Evolutionary conservation across 371 early-diverging fungal species (phyloP).

Genomic region (Mucor saturninus): DNA sequence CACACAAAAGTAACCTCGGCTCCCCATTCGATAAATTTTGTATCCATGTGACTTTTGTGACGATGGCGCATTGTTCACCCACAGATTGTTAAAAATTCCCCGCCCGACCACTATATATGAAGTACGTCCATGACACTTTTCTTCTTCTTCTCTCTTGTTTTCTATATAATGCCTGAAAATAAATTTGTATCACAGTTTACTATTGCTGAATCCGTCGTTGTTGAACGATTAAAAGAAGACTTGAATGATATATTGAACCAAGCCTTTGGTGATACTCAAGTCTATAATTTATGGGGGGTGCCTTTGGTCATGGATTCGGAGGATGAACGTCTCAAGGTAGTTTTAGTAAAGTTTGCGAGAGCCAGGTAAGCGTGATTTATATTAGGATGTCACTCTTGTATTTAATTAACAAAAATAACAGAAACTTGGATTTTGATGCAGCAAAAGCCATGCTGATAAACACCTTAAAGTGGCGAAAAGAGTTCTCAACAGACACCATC

Average conservation of each 20-base stretch:
- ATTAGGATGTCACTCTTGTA: not conserved
- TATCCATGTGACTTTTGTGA: too few species aligned
- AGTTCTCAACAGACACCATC: slow-evolving; percentile 51
- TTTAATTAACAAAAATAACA: slow-evolving; percentile 4
- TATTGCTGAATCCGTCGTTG: slow-evolving; percentile 44
- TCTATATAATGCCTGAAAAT: slow-evolving; percentile 13
- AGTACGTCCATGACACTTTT: not conserved
- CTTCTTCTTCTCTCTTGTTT: slow-evolving; percentile 3
- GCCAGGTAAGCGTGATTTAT: slow-evolving; percentile 44
- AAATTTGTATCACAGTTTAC: slow-evolving; percentile 37
- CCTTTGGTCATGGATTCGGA: slow-evolving; percentile 44
- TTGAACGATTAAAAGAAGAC: slow-evolving; percentile 47
- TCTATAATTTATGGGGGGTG: slow-evolving; percentile 57
- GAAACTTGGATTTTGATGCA: slow-evolving; percentile 39
- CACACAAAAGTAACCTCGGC: too few species aligned
- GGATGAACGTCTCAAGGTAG: slow-evolving; percentile 60
- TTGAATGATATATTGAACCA: slow-evolving; percentile 51
- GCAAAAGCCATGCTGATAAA: slow-evolving; percentile 59
- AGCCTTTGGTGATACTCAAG: slow-evolving; percentile 34
- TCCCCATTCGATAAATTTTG: too few species aligned
- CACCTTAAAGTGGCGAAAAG: slow-evolving; percentile 59
- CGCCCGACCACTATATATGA: too few species aligned
- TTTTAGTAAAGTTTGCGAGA: slow-evolving; percentile 61
- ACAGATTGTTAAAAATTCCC: too few species aligned
- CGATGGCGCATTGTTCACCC: too few species aligned